Conservation (phyloP, 208 protist species). For the Leishmania guyanensis region DNA sequence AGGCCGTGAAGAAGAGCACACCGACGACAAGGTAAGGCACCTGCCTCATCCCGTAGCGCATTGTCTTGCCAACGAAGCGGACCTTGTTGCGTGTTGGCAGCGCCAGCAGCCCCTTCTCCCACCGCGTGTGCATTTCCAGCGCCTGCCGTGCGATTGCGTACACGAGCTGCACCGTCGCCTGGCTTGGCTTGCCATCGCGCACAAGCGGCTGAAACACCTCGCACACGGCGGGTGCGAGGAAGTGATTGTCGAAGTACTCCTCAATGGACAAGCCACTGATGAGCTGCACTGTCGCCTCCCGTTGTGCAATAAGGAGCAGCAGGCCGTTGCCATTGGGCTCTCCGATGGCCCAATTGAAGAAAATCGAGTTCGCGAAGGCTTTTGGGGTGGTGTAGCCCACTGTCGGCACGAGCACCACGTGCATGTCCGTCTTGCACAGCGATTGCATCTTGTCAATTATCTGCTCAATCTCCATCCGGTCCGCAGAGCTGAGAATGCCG, state of each 20-base stretch:
- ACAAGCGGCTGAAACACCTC: slow-evolving; percentile 88
- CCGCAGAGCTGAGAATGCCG: slow-evolving; percentile 73
- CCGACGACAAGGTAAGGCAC: slow-evolving; percentile 70
- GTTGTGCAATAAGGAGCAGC: slow-evolving; percentile 80
- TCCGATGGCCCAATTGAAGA: slow-evolving; percentile 86
- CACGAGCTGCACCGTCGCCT: slow-evolving; percentile 84
- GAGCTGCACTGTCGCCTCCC: slow-evolving; percentile 81
- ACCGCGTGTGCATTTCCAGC: slow-evolving; percentile 73
- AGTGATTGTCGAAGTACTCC: slow-evolving; percentile 79
- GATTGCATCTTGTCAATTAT: slow-evolving; percentile 86
- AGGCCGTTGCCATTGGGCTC: slow-evolving; percentile 77
- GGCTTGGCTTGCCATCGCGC: slow-evolving; percentile 72
- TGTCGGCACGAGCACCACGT: slow-evolving; percentile 85
- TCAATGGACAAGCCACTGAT: slow-evolving; percentile 74
- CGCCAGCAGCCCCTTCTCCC: slow-evolving; percentile 62
- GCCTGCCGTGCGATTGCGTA: slow-evolving; percentile 87
- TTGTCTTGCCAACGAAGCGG: slow-evolving; percentile 58
- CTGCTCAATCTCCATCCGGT: slow-evolving; percentile 92
- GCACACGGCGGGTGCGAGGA: slow-evolving; percentile 66
- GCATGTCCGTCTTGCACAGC: slow-evolving; percentile 80
- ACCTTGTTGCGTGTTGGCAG: slow-evolving; percentile 76
- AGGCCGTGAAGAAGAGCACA: slow-evolving; percentile 59
- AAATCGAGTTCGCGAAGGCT: slow-evolving; percentile 85
- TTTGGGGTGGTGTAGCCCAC: slow-evolving; percentile 82
- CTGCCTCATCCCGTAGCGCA: slow-evolving; percentile 58